A percentile compares a stretch with the other conserved stretches of the same genome.
Evolutionary conservation across 352 stramenopile species (phyloP).

Genomic region (Pythium oligandrum): DNA sequence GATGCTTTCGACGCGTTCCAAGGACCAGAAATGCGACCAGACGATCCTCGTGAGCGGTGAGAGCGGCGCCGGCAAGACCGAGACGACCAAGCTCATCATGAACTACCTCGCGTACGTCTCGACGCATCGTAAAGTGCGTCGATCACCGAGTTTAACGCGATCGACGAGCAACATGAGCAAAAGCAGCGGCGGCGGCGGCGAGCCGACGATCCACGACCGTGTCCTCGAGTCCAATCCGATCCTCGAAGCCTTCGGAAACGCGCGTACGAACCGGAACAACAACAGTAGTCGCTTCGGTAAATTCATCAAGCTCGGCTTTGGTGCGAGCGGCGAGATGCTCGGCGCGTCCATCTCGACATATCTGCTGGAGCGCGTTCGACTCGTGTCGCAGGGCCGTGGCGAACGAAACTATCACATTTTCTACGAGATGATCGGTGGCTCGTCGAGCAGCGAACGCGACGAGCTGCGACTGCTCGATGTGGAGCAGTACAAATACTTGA

Average conservation of each 20-base stretch:
- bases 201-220: conserved; percentile 75
- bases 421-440: conserved; percentile 92
- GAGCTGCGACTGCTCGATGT: conserved; percentile 43
- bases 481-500: conserved; percentile 80
- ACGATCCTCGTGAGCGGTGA: conserved; percentile 96
- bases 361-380: conserved; percentile 93
- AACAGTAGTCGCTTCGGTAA: conserved; percentile 96
- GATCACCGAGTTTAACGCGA: background rate
- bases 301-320: conserved; percentile 94
- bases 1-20: conserved; percentile 51
- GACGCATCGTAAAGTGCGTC: conserved; percentile 21
- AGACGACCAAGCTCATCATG: conserved; percentile 98
- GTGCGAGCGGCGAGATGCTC: conserved; percentile 62
- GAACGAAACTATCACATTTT: conserved; percentile 99
- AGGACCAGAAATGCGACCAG: conserved; percentile 70
- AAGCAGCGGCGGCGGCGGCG: background rate
- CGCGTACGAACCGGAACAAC: conserved; percentile 94
- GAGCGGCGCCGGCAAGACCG: conserved; percentile 94
- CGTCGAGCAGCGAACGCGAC: conserved; percentile 44
- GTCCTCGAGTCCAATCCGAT: conserved; percentile 95
- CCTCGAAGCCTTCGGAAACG: conserved; percentile 95
- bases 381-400: conserved; percentile 90
- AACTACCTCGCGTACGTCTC: conserved; percentile 91
- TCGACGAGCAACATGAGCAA: background rate
- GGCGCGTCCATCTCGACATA: conserved; percentile 89